These are phyloP conservation scores for Alternaria sp. DNA, from an alignment of 2,329 filamentous ascomycete species.

Conservation along the genomic window DNA sequence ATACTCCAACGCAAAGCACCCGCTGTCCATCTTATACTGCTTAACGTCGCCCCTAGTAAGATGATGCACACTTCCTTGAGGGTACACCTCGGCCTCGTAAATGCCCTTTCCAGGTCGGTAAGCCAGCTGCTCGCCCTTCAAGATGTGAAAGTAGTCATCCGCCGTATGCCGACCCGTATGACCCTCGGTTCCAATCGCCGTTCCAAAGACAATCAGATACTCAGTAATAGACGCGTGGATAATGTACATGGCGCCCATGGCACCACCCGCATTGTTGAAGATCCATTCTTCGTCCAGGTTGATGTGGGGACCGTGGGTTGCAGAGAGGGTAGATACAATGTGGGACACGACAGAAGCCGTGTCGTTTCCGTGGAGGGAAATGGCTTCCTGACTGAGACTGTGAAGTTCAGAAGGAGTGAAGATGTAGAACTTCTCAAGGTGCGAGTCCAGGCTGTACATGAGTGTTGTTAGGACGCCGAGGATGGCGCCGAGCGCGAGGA, in stretches of 20 bases:
- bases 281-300: constrained; percentile 83
- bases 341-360: constrained; percentile 73
- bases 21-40: constrained; percentile 83
- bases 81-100: constrained; percentile 75
- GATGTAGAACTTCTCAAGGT: constrained; percentile 69
- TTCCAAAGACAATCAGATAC: constrained; percentile 52
- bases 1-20: constrained; percentile 84
- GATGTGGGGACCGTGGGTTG: constrained; percentile 57
- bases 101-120: constrained; percentile 69
- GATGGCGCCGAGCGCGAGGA: constrained; percentile 33
- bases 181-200: constrained; percentile 83
- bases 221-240: constrained; percentile 89
- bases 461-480: constrained; percentile 35
- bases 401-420: constrained; percentile 75
- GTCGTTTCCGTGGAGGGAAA: constrained; percentile 77
- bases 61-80: constrained; percentile 75
- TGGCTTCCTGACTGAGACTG: constrained; percentile 71
- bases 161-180: constrained; percentile 89
- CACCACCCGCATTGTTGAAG: constrained; percentile 90
- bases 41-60: constrained; percentile 75
- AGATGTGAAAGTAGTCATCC: constrained; percentile 94
- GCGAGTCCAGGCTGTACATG: constrained; percentile 41
- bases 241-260: constrained; percentile 92
- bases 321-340: constrained; percentile 73
- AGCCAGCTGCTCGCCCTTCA: constrained; percentile 78